Conservation (phyloP, 2,329 filamentous ascomycete species). For the Cytospora piceae region DNA sequence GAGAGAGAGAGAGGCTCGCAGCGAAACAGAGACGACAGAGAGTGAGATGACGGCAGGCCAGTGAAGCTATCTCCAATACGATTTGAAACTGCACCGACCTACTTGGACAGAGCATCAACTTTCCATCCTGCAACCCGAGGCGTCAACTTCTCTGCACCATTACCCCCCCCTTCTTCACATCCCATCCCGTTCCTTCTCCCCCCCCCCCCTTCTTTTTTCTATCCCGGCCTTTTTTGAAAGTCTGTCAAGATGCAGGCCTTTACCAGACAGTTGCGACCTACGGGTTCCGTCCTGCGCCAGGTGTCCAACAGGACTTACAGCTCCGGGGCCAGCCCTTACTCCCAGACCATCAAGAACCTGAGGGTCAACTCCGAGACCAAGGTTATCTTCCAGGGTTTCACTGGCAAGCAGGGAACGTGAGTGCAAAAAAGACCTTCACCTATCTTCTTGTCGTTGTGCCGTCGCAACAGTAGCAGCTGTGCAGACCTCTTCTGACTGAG, state of each 20-base stretch:
- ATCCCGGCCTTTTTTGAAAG: slow-evolving; percentile 19
- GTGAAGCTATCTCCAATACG: slow-evolving; percentile 19
- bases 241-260: slow-evolving; percentile 80
- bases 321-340: slow-evolving; percentile 70
- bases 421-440: slow-evolving; percentile 42
- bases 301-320: slow-evolving; percentile 73
- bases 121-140: slow-evolving; percentile 26
- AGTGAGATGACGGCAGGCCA: slow-evolving; percentile 15
- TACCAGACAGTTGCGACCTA: slow-evolving; percentile 69
- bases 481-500: slow-evolving; percentile 8
- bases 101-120: slow-evolving; percentile 12
- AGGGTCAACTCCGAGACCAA: slow-evolving; percentile 92
- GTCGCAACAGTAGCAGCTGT: neutral
- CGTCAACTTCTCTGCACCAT: slow-evolving; percentile 4
- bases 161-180: neutral
- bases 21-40: neutral
- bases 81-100: slow-evolving; percentile 6
- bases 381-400: slow-evolving; percentile 97
- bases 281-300: slow-evolving; percentile 70
- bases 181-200: slow-evolving; percentile 1
- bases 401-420: slow-evolving; percentile 93
- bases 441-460: neutral
- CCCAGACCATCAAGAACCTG: slow-evolving; percentile 79
- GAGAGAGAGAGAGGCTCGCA: too few relatives aligned
- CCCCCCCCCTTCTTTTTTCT: slow-evolving; percentile 1